These are phyloP conservation scores for Tuber melanosporum DNA, from an alignment of 495 filamentous ascomycete genomes.

Conservation along the genomic window DNA sequence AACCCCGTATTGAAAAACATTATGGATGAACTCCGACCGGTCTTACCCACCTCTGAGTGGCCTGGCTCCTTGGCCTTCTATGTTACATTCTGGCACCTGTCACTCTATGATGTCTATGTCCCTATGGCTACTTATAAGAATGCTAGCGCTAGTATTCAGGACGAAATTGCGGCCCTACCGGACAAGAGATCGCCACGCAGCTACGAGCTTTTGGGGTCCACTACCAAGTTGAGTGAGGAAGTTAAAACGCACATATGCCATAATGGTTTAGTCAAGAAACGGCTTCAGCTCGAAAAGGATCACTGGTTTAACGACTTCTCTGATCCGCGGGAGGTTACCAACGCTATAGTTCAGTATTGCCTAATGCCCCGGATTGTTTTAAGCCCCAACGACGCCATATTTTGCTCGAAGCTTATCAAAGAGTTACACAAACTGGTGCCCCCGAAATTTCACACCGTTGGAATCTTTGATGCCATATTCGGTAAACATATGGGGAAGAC, in stretches of 20 bases:
- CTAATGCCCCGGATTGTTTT: conserved; percentile 78
- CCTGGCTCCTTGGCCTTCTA: conserved; percentile 67
- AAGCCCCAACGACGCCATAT: conserved; percentile 80
- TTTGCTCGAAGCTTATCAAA: conserved; percentile 73
- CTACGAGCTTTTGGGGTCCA: conserved; percentile 54
- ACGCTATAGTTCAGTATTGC: conserved; percentile 78
- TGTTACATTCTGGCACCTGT: conserved; percentile 87
- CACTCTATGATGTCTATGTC: conserved; percentile 69
- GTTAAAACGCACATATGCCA: conserved; percentile 59
- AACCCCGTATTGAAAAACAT: conserved; percentile 72
- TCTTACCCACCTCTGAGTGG: conserved; percentile 59
- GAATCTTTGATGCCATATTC: conserved; percentile 77
- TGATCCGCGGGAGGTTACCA: conserved; percentile 61
- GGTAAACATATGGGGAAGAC: conserved; percentile 66
- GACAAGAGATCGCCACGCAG: conserved; percentile 61
- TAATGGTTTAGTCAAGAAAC: conserved; percentile 56
- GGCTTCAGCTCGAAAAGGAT: conserved; percentile 69
- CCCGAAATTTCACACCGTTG: conserved; percentile 79
- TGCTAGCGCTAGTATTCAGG: conserved; percentile 59
- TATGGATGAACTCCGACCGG: conserved; percentile 58
- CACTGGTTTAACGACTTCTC: conserved; percentile 64
- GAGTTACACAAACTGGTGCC: conserved; percentile 76
- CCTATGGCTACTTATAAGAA: conserved; percentile 66
- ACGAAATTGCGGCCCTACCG: conserved; percentile 55
- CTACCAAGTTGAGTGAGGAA: conserved; percentile 61